Evolutionary conservation across 1,139 yeast genomes (phyloP), one percentile per base, ranked within the genome.

Genomic region (Kodamaea sp.): DNA sequence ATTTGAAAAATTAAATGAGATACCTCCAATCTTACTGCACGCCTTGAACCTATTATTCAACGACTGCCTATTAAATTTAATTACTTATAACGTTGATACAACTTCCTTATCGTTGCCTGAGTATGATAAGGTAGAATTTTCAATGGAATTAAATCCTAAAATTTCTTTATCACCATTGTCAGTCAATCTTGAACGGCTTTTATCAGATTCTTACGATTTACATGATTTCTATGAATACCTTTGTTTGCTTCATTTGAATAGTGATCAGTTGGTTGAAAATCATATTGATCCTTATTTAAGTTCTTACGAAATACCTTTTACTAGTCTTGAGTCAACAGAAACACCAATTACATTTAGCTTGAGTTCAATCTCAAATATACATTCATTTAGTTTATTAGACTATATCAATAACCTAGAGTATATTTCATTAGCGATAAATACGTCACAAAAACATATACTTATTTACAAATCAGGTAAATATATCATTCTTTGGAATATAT

Each of bases 181-280:
- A 15, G n/a, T 8, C 31, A 3, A 35, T 38, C 2, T 36, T 26
- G 29, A 31, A 5, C 27, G 12, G 4, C 39, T 8, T 28, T 37
- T 5, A 6, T 25, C 33, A 26, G 39, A 37, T 9, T 8, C 34
- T 2, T 27, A 34, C 28, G 44, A 43, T 22, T 30, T 39, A 5
- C 24, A 32, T 3, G 54, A 48, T 6, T 30, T 47, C 4, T 53
- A 55, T 38, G 62, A 57, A 37, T 57, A 49, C 37, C 44, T 57
- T 24, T 40, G 46, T 6, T 42, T 57, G 36, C 29, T 54, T 9
- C 48, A 49, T 11, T 26, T 53, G 15, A 49, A 55, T 27, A 52
- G 57, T 23, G 32, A 41, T 2, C 56, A 42, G 39, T 41, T 56
- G 30, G 34, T 44, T 7, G 40, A 42, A 3, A 40, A 38, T n/a